Evolutionary conservation across 768 basidiomycete genomes (phyloP), one percentile per base, ranked within the genome.

Genomic region (Termitomyces sp.): DNA sequence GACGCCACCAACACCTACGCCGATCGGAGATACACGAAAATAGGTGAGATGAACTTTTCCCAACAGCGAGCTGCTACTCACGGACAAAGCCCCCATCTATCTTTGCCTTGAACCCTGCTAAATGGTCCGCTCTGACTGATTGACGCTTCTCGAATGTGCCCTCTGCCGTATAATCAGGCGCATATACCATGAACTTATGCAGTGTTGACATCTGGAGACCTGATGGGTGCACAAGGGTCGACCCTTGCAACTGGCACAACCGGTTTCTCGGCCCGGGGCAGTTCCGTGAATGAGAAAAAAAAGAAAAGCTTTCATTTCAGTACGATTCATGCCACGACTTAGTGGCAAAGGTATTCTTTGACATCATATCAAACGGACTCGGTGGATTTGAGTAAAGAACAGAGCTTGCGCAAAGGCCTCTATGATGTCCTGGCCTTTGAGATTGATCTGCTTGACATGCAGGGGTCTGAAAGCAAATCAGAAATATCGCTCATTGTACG

Each of bases 111-210:
- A 80, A 80, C 14, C 59, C 71, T 41, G 72, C 74, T 8, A 87
- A 66, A 67, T 90, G 88, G 39, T 68, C 62, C 4, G 72, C 61
- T 36, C 88, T 74, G 5, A 88, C 83, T 2, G 77, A 74, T 59
- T 86, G 71, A 32, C 88, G 77, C n/a, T 79, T 77, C 22, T 75
- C 75, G 43, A 83, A 77, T 3, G 82, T 79, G 3, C 78, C 86
- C 50, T 76, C 74, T 54, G 86, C 83, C 13, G 80, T 80, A 63
- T 76, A 80, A 66, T 90, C 88, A 2, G 86, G 87, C 2, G 86
- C 85, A 62, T 82, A 88, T 31, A 90, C 81, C 53, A 86, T 62
- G 67, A 84, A 85, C 39, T 63, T 65, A 24, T 67, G 67, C 24
- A 54, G 64, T 12, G 57, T 55, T 31, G 54, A 10, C 36, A 60